Evolutionary conservation across 1,139 yeast species (phyloP).

Genomic region (Taphrina wiesneri): DNA sequence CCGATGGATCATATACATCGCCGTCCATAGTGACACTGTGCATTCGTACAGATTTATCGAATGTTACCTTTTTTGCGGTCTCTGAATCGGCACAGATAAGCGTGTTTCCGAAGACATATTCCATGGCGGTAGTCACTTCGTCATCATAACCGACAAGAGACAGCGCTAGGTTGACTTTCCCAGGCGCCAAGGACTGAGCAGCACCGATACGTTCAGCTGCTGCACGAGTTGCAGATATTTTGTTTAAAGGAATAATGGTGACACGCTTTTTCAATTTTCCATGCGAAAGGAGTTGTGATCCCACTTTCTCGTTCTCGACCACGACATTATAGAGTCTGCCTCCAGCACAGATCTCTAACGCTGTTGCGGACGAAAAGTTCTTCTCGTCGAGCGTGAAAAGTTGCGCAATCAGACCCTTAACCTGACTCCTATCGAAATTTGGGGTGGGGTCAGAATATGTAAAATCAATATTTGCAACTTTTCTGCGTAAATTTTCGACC

Average conservation of each 20-base stretch:
- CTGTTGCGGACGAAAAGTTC: slow-evolving; percentile 67
- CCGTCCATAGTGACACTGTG: slow-evolving; percentile 93
- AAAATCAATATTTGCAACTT: slow-evolving; percentile 74
- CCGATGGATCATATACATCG: slow-evolving; percentile 93
- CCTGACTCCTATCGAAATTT: slow-evolving; percentile 61
- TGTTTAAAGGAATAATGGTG: slow-evolving; percentile 89
- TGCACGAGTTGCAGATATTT: slow-evolving; percentile 59
- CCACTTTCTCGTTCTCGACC: slow-evolving; percentile 83
- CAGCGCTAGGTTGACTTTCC: slow-evolving; percentile 82
- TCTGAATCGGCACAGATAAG: slow-evolving; percentile 83
- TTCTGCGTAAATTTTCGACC: slow-evolving; percentile 61
- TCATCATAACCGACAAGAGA: slow-evolving; percentile 72
- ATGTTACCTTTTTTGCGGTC: slow-evolving; percentile 83
- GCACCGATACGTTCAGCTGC: slow-evolving; percentile 46
- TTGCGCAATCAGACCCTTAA: slow-evolving; percentile 89
- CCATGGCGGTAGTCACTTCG: slow-evolving; percentile 79
- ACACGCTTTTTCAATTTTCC: slow-evolving; percentile 81
- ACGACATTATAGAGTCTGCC: slow-evolving; percentile 85
- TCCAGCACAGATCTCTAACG: slow-evolving; percentile 93
- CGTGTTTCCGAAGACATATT: slow-evolving; percentile 84
- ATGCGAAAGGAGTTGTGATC: slow-evolving; percentile 72
- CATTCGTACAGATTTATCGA: slow-evolving; percentile 74
- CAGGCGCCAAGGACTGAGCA: slow-evolving; percentile 75
- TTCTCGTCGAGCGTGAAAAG: slow-evolving; percentile 64
- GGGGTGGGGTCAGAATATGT: slow-evolving; percentile 66